phyloP scores from a whole-genome alignment of 2,329 filamentous ascomycete species.

The Aspergillus thermomutatus region DNA sequence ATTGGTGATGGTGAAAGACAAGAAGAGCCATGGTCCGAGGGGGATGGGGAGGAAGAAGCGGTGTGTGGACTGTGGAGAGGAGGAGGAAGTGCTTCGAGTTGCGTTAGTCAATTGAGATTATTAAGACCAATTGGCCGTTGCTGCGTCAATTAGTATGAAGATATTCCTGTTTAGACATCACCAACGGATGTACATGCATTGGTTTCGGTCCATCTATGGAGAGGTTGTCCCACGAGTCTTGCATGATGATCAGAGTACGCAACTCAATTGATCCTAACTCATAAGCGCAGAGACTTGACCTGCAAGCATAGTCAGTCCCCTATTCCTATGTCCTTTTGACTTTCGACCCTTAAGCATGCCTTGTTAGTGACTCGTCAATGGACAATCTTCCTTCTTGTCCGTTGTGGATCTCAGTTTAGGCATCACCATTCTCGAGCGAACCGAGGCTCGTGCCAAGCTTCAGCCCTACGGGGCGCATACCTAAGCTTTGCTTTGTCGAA shows the following conservation, averaged over 20 bases:
- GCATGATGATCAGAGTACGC: neutral
- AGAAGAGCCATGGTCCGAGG: conserved; percentile 25
- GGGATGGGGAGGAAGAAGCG: conserved; percentile 3
- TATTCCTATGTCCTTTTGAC: no score
- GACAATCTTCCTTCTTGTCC: neutral
- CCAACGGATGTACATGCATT: neutral
- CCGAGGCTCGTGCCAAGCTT: conserved; percentile 22
- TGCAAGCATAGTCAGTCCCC: neutral
- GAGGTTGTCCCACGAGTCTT: neutral
- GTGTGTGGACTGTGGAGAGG: conserved; percentile 1
- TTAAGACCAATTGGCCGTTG: neutral
- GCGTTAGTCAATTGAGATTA: neutral
- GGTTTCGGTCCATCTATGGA: neutral
- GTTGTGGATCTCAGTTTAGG: neutral
- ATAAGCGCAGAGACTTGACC: neutral
- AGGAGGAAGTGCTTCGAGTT: neutral
- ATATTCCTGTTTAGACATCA: neutral
- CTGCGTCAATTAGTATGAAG: neutral
- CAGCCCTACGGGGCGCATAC: conserved; percentile 28
- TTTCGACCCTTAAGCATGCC: neutral
- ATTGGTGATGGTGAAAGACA: conserved; percentile 13
- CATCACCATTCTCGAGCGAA: neutral
- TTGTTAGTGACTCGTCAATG: neutral
- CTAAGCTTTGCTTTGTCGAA: neutral
- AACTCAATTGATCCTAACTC: neutral